Evolutionary conservation across 495 filamentous ascomycete species (phyloP).

Genomic region (Sporormia fimetaria): DNA sequence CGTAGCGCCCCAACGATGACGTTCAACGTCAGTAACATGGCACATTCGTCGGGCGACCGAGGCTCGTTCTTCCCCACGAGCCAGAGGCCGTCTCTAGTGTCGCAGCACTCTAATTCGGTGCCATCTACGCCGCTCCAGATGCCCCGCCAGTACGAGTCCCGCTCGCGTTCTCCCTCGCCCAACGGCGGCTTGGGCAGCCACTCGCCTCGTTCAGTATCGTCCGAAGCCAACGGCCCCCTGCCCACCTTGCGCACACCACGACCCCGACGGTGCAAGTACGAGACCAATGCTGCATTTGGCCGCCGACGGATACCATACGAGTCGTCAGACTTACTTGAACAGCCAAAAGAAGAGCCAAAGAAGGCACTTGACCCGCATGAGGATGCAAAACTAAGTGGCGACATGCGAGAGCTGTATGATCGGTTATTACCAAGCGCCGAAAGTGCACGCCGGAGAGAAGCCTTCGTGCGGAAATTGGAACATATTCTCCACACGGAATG

Average conservation of each 20-base stretch:
- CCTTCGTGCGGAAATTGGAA: constrained; percentile 75
- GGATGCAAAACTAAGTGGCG: constrained; percentile 62
- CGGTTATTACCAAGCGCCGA: constrained; percentile 70
- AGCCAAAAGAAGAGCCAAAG: constrained; percentile 52
- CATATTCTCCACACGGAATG: constrained; percentile 76
- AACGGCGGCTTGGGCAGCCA: constrained; percentile 55
- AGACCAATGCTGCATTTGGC: constrained; percentile 61
- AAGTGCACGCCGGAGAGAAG: constrained; percentile 60
- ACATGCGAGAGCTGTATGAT: constrained; percentile 76
- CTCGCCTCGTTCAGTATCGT: constrained; percentile 82
- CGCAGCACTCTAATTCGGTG: constrained; percentile 76
- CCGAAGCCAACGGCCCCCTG: constrained; percentile 65
- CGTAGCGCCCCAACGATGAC: constrained; percentile 24
- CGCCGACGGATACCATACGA: constrained; percentile 83
- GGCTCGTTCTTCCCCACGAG: constrained; percentile 4
- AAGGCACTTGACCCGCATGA: constrained; percentile 59
- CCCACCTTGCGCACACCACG: constrained; percentile 48
- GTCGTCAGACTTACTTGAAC: constrained; percentile 58
- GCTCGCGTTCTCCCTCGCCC: constrained; percentile 79
- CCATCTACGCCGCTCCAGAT: constrained; percentile 91
- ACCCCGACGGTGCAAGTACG: constrained; percentile 65
- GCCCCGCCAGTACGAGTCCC: constrained; percentile 69
- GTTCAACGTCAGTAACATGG: constrained; percentile 18
- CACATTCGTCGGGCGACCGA: constrained; percentile 7
- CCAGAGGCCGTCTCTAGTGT: constrained; percentile 27